These are phyloP conservation scores for Exophiala spinifera DNA, from an alignment of 2,329 filamentous ascomycete species.

Conservation along the genomic window DNA sequence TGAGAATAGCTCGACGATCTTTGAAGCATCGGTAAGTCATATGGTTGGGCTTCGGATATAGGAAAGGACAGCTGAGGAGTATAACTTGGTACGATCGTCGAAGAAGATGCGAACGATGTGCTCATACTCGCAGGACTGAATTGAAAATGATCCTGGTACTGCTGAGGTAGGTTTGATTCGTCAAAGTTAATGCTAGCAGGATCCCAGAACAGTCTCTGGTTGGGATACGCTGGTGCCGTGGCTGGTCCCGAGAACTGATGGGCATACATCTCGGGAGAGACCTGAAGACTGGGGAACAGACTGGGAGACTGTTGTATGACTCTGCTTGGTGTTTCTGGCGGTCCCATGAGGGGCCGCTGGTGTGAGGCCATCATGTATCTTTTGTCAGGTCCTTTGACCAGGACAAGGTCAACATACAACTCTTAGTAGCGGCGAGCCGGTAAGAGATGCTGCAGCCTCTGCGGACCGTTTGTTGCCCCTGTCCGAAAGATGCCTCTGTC, in stretches of 20 bases:
- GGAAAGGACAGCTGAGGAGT: constrained; percentile 6
- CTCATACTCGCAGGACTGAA: constrained; percentile 20
- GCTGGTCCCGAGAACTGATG: constrained; percentile 49
- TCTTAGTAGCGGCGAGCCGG: too few species aligned
- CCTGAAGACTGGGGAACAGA: constrained; percentile 54
- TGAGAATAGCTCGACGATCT: constrained; percentile 19
- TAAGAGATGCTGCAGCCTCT: too few species aligned
- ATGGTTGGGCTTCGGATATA: constrained; percentile 21
- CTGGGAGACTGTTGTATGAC: constrained; percentile 42
- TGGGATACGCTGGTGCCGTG: constrained; percentile 56
- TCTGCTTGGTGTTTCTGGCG: constrained; percentile 46
- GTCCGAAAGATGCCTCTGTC: neutral
- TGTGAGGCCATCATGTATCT: constrained; percentile 17
- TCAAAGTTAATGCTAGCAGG: constrained; percentile 28
- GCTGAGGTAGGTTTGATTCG: constrained; percentile 16
- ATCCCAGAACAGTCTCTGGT: constrained; percentile 52
- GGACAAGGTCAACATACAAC: too few species aligned
- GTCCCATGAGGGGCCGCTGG: constrained; percentile 34
- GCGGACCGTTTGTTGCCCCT: neutral
- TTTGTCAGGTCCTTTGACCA: too few species aligned
- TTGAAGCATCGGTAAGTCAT: constrained; percentile 23
- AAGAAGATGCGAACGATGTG: constrained; percentile 25
- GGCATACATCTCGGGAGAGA: constrained; percentile 57
- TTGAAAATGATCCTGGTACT: constrained; percentile 26
- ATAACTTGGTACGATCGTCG: constrained; percentile 26